Evolutionary conservation across 345 rosid species (phyloP).

Genomic region (Dipteronia sinensis): DNA sequence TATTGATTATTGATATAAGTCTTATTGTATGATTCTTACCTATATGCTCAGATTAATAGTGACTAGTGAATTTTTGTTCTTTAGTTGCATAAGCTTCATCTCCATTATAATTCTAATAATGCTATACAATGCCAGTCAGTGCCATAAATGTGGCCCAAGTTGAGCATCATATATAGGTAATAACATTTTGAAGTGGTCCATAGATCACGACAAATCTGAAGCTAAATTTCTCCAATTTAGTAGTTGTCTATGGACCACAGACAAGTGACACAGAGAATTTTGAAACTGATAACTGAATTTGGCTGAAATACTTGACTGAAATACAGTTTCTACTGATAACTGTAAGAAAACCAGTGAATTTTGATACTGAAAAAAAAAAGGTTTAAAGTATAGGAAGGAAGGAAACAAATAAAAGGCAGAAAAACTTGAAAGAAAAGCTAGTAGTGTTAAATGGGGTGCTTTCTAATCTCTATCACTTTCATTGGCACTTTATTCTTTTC

Average conservation of each 20-base stretch:
- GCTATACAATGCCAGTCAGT: no score
- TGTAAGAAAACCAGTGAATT: neutral
- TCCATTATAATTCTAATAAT: neutral
- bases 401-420: no score
- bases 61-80: neutral
- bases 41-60: no score
- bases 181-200: neutral
- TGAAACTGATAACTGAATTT: no score
- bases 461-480: no score
- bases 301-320: neutral
- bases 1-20: no score
- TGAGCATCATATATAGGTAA: no score
- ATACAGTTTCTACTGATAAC: neutral
- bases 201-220: neutral
- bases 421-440: neutral
- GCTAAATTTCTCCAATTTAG: neutral
- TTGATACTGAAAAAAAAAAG: no score
- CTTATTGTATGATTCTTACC: neutral
- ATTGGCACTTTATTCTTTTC: no score
- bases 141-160: no score
- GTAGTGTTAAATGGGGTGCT: no score
- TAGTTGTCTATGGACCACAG: neutral
- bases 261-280: neutral
- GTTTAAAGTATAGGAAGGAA: no score
- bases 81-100: neutral